These are phyloP conservation scores for Phytophthora europaea DNA, from an alignment of 352 stramenopile species.

Conservation along the genomic window DNA sequence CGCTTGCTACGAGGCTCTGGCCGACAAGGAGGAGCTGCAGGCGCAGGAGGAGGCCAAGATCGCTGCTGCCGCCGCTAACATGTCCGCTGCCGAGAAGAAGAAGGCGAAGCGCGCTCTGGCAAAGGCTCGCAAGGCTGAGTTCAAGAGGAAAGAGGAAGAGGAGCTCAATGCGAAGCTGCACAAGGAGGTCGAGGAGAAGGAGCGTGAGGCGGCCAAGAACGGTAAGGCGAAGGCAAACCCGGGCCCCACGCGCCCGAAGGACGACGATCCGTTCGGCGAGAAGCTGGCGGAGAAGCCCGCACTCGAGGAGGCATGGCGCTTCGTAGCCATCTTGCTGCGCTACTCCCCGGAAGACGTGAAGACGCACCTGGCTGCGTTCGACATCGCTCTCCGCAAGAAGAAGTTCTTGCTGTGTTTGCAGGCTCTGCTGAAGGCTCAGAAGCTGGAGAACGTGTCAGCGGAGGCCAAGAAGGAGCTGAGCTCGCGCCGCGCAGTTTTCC, in stretches of 20 bases:
- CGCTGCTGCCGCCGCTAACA: conserved; percentile 71
- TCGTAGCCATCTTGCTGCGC: conserved; percentile 76
- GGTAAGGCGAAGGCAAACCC: conserved; percentile 81
- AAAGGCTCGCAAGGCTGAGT: conserved; percentile 91
- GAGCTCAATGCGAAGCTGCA: conserved; percentile 78
- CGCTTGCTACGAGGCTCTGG: conserved; percentile 90
- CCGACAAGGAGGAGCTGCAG: conserved; percentile 69
- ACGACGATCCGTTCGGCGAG: conserved; percentile 79
- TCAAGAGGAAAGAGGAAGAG: conserved; percentile 88
- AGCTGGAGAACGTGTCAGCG: conserved; percentile 39
- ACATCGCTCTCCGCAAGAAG: conserved; percentile 80
- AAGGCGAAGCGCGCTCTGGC: conserved; percentile 91
- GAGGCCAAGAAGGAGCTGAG: conserved; percentile 50
- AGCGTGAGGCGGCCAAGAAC: conserved; percentile 71
- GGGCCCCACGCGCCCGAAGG: conserved; percentile 53
- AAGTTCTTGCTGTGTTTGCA: conserved; percentile 84
- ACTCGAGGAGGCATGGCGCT: conserved; percentile 84
- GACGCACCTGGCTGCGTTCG: conserved; percentile 81
- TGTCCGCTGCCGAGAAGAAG: conserved; percentile 95
- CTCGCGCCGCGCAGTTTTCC: conserved; percentile 50
- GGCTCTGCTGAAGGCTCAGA: conserved; percentile 70
- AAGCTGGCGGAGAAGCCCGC: conserved; percentile 73
- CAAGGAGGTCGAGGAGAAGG: conserved; percentile 83
- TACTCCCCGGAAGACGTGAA: conserved; percentile 65
- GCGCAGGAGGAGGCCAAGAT: conserved; percentile 42